phyloP scores from a whole-genome alignment of 2,329 filamentous ascomycete genomes.

The Penicillium sp. region DNA sequence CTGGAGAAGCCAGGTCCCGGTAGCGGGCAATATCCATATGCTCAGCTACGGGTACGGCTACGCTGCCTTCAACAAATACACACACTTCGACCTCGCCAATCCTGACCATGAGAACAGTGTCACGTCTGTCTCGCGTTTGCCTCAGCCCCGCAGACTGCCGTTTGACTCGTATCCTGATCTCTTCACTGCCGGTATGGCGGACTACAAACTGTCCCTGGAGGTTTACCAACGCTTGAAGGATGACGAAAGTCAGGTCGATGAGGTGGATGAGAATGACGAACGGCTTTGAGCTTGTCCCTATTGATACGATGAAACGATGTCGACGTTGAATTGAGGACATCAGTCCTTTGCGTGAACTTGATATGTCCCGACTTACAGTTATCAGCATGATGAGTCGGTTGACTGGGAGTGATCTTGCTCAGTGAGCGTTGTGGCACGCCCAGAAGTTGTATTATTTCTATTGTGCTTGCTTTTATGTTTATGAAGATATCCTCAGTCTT shows the following conservation, averaged over 20 bases:
- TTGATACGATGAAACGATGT: too few species aligned
- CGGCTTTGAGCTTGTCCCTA: too few species aligned
- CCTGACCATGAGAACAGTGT: background rate
- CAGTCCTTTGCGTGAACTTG: too few species aligned
- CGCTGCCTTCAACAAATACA: background rate
- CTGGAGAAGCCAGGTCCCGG: background rate
- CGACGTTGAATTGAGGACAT: too few species aligned
- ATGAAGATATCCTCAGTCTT: too few species aligned
- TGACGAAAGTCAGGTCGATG: background rate
- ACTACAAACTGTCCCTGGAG: background rate
- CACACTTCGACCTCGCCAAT: background rate
- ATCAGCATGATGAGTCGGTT: too few species aligned
- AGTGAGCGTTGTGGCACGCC: too few species aligned
- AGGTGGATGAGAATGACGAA: too few species aligned
- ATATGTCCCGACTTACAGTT: too few species aligned
- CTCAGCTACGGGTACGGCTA: conserved; percentile 4
- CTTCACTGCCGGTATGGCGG: background rate
- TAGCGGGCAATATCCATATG: background rate
- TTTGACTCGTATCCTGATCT: background rate
- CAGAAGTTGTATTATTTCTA: too few species aligned
- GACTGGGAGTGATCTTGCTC: too few species aligned
- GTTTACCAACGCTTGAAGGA: background rate
- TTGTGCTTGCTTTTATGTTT: too few species aligned
- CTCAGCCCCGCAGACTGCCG: background rate
- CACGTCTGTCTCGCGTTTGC: background rate